phyloP scores from a whole-genome alignment of 1,139 yeast genomes.

The Saccharomycopsis phalli region DNA sequence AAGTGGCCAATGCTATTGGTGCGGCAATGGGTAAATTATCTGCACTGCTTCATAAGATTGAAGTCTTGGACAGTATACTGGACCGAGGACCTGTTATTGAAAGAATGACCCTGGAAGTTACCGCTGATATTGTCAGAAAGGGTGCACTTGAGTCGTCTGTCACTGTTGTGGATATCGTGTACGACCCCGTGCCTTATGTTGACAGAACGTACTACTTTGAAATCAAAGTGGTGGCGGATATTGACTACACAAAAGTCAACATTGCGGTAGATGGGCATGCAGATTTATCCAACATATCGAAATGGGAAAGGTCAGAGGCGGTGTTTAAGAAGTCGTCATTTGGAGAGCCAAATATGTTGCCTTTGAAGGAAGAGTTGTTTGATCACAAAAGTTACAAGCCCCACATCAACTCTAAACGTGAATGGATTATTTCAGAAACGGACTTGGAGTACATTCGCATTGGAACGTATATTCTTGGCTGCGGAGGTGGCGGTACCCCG shows the following conservation, averaged over 20 bases:
- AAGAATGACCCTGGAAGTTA: conserved; percentile 25
- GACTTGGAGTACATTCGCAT: conserved; percentile 36
- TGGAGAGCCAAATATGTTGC: conserved; percentile 15
- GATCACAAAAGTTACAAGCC: conserved; percentile 31
- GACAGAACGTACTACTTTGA: conserved; percentile 29
- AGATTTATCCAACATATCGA: no score
- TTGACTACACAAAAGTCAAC: conserved; percentile 28
- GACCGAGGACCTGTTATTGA: conserved; percentile 27
- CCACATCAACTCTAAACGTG: conserved; percentile 27
- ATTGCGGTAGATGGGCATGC: conserved; percentile 2
- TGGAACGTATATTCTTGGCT: conserved; percentile 39
- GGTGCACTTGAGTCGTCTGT: conserved; percentile 31
- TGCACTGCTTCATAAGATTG: conserved; percentile 24
- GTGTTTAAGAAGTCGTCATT: conserved; percentile 21
- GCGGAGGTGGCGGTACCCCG: conserved; percentile 47
- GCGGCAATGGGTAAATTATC: conserved; percentile 39
- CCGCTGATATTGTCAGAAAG: conserved; percentile 21
- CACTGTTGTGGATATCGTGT: conserved; percentile 27
- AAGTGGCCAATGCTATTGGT: conserved; percentile 39
- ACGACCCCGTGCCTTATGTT: conserved; percentile 36
- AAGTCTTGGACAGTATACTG: conserved; percentile 23
- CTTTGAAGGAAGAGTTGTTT: conserved; percentile 11
- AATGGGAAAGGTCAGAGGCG: conserved; percentile 14
- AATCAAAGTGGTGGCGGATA: conserved; percentile 34
- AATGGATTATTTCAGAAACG: conserved; percentile 33